phyloP scores from a whole-genome alignment of 495 filamentous ascomycete species.

The Platismatia glauca region DNA sequence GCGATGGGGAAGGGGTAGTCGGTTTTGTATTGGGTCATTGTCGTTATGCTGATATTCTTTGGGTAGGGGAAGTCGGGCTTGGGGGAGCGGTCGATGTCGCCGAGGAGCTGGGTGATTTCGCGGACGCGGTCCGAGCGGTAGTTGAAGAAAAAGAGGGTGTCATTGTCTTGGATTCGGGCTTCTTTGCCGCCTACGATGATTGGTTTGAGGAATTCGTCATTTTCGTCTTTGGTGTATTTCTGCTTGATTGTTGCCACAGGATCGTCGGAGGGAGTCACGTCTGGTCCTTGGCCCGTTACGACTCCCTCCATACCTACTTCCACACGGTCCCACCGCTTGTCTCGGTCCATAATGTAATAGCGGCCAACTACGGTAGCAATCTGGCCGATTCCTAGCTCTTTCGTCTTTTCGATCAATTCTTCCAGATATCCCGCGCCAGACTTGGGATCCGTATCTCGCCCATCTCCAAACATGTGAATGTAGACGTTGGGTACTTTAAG shows the following conservation, averaged over 20 bases:
- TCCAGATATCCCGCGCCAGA: slow-evolving; percentile 79
- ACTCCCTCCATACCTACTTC: slow-evolving; percentile 84
- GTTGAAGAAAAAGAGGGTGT: slow-evolving; percentile 99
- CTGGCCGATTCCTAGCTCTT: slow-evolving; percentile 77
- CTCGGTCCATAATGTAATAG: slow-evolving; percentile 98
- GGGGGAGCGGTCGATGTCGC: slow-evolving; percentile 82
- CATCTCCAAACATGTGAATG: slow-evolving; percentile 99
- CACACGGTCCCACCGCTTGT: slow-evolving; percentile 96
- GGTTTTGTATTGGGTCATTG: slow-evolving; percentile 98
- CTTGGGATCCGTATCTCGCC: slow-evolving; percentile 95
- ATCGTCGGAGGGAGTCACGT: slow-evolving; percentile 50
- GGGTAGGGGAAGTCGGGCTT: slow-evolving; percentile 89
- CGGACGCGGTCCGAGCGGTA: slow-evolving; percentile 98
- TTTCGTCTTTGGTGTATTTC: slow-evolving; percentile 78
- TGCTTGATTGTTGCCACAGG: slow-evolving; percentile 79
- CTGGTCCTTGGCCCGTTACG: slow-evolving; percentile 75
- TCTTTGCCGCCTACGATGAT: slow-evolving; percentile 88
- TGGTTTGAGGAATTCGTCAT: slow-evolving; percentile 95
- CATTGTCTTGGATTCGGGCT: slow-evolving; percentile 74
- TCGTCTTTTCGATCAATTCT: slow-evolving; percentile 62
- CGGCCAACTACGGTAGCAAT: slow-evolving; percentile 91
- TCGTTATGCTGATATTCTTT: slow-evolving; percentile 80
- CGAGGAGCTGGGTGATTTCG: slow-evolving; percentile 90
- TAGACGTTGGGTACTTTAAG: slow-evolving; percentile 79
- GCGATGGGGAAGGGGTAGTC: slow-evolving; percentile 90